Conservation (phyloP, 208 protist genomes). For the Acanthamoeba healyi region DNA sequence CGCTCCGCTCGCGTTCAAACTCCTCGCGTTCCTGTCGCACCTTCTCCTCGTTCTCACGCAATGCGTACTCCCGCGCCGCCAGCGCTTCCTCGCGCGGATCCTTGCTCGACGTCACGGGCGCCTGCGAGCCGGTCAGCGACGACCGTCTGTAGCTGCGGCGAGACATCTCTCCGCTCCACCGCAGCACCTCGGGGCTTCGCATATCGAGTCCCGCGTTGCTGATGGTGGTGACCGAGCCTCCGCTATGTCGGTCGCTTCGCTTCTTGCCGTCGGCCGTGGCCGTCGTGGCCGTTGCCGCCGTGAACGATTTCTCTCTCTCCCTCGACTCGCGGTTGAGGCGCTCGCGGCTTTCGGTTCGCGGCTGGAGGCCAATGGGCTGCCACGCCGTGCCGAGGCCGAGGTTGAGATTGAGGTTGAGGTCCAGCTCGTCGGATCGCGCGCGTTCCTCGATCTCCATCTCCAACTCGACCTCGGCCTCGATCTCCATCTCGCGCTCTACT, state of each 20-base stretch:
- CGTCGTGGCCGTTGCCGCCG: neutral
- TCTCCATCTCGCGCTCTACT: conserved; percentile 58
- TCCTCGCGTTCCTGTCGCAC: conserved; percentile 46
- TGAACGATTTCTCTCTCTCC: neutral
- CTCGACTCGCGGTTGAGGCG: neutral
- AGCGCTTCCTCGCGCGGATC: neutral
- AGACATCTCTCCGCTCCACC: conserved; percentile 51
- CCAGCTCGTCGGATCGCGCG: conserved; percentile 18
- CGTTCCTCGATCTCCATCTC: conserved; percentile 62
- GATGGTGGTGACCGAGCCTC: neutral
- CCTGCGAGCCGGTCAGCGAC: conserved; percentile 26
- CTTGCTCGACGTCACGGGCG: too few species aligned
- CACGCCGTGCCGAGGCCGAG: neutral
- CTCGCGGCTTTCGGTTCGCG: conserved; percentile 10
- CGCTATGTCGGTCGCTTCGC: conserved; percentile 25
- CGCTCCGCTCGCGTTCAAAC: conserved; percentile 36
- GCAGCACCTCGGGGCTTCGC: conserved; percentile 13
- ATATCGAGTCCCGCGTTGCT: neutral
- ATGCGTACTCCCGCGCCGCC: neutral
- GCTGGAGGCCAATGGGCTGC: neutral
- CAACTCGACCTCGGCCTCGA: conserved; percentile 61
- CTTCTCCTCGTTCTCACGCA: conserved; percentile 46
- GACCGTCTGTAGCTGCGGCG: neutral
- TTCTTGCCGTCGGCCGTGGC: neutral
- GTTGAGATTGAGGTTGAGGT: neutral